Percentiles rank a stretch among this genome's conserved stretches.
Conservation (phyloP, 1,284 basidiomycete species). For the Rhodofomes roseus region DNA sequence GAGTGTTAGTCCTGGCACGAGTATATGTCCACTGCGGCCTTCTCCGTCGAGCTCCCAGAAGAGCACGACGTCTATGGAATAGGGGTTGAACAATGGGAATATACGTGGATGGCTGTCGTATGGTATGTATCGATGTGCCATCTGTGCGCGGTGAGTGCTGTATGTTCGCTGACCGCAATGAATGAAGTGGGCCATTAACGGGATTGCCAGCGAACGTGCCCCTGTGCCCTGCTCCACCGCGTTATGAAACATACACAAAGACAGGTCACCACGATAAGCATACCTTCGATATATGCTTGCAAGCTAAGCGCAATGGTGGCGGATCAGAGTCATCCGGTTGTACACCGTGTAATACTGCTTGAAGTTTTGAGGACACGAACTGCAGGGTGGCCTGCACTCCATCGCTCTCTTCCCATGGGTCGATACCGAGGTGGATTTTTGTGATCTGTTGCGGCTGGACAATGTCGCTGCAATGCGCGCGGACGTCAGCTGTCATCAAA, state of each 20-base stretch:
- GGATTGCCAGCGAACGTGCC: constrained; percentile 25
- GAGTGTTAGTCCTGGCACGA: constrained; percentile 55
- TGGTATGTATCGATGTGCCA: constrained; percentile 64
- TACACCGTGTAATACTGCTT: constrained; percentile 50
- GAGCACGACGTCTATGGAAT: constrained; percentile 67
- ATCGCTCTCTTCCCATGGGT: constrained; percentile 34
- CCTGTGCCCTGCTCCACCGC: neutral
- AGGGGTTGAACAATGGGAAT: constrained; percentile 79
- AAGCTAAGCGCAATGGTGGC: constrained; percentile 52
- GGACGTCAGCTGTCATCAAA: neutral
- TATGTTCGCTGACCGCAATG: constrained; percentile 45
- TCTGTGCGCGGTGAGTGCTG: constrained; percentile 33
- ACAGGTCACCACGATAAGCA: neutral
- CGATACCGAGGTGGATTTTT: constrained; percentile 41
- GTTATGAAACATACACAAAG: neutral
- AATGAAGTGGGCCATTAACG: constrained; percentile 43
- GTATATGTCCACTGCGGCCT: constrained; percentile 56
- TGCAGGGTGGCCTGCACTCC: constrained; percentile 39
- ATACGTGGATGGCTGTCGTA: constrained; percentile 46
- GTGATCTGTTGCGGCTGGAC: constrained; percentile 49
- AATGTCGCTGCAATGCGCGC: constrained; percentile 32
- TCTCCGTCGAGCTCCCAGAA: constrained; percentile 68
- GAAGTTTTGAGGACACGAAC: constrained; percentile 52
- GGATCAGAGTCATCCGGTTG: constrained; percentile 40
- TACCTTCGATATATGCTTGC: constrained; percentile 45